Conservation (phyloP, 176 grass and related monocot genomes). For the Carex kokanica region DNA sequence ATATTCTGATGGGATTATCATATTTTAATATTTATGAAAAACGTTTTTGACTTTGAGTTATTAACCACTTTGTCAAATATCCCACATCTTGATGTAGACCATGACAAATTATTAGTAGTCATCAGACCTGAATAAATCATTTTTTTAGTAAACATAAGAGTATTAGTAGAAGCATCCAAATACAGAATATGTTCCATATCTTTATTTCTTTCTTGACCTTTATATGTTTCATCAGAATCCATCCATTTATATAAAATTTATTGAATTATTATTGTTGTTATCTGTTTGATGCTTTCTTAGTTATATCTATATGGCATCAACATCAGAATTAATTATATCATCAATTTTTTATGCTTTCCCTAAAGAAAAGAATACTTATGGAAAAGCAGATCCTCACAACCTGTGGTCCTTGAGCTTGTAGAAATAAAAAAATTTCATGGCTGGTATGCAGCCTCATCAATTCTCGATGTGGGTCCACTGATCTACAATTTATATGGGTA, state of each 20-base stretch:
- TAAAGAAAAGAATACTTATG: neutral
- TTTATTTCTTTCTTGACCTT: neutral
- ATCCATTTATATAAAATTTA: slow-evolving; percentile 1
- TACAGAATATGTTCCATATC: neutral
- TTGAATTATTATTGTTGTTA: neutral
- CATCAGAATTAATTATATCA: neutral
- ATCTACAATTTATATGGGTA: neutral
- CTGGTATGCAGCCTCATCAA: neutral
- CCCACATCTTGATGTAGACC: neutral
- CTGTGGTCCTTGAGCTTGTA: slow-evolving; percentile 1
- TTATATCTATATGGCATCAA: neutral
- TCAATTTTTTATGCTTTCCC: neutral
- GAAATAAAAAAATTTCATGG: neutral
- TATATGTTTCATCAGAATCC: neutral
- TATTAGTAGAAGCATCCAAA: neutral
- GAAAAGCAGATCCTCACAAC: slow-evolving; percentile 9
- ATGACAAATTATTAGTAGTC: neutral
- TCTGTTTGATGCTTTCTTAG: neutral
- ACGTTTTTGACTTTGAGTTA: neutral
- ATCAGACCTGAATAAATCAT: neutral
- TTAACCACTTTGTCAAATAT: neutral
- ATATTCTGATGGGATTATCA: neutral
- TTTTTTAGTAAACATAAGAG: neutral
- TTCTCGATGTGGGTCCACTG: slow-evolving; percentile 6
- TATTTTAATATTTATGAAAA: neutral